Percentiles rank a stretch among this genome's conserved stretches.
Conservation (phyloP, 495 filamentous ascomycete genomes). For the Penicillium desertorum region DNA sequence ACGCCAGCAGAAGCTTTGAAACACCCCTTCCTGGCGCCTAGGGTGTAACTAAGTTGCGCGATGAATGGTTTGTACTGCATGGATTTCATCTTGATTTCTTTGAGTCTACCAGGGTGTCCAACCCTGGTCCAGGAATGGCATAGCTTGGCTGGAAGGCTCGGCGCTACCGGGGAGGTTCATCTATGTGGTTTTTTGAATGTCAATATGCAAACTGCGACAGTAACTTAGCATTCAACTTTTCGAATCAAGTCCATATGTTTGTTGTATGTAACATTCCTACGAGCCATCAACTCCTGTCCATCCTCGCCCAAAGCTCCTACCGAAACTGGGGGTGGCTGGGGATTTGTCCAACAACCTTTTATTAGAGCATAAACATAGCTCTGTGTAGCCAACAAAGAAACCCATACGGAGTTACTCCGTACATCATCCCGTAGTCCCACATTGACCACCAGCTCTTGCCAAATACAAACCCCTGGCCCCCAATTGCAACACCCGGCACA, state of each 20-base stretch:
- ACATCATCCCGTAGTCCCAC: background rate
- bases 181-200: background rate
- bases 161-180: background rate
- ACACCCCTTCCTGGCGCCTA: constrained; percentile 72
- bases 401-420: background rate
- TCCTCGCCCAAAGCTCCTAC: background rate
- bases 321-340: background rate
- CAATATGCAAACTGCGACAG: constrained; percentile 1
- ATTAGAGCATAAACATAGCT: background rate
- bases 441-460: background rate
- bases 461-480: background rate
- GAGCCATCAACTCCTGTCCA: background rate
- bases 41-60: constrained; percentile 2
- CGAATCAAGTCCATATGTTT: background rate
- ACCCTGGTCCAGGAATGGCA: background rate
- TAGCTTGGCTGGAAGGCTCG: background rate
- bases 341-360: constrained; percentile 2
- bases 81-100: background rate
- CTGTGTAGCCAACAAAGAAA: constrained; percentile 3
- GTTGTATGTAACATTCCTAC: background rate
- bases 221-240: background rate
- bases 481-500: background rate
- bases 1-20: constrained; percentile 82
- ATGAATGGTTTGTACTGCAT: background rate
- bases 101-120: background rate